These are phyloP conservation scores for Hyparrhenia diplandra DNA, from an alignment of 176 grass and related monocot species.

Conservation along the genomic window DNA sequence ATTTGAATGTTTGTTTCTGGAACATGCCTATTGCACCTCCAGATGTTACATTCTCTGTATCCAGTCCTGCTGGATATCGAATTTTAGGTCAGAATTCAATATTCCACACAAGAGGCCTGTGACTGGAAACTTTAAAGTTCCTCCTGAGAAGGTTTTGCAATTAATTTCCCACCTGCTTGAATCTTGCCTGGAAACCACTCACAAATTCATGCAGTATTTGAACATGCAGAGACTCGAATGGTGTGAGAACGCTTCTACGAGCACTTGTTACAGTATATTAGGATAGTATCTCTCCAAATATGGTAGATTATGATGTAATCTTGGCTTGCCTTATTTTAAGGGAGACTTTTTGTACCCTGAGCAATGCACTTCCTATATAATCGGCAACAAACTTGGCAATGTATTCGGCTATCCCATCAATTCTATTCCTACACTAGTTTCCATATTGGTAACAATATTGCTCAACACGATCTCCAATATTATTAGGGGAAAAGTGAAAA, in stretches of 20 bases:
- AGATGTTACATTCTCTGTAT: background rate
- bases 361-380: background rate
- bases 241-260: background rate
- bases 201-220: background rate
- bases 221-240: background rate
- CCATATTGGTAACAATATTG: background rate
- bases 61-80: background rate
- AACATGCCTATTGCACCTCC: background rate
- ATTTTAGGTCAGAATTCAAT: constrained; percentile 3
- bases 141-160: background rate
- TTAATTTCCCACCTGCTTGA: constrained; percentile 3
- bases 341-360: background rate
- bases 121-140: background rate
- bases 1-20: background rate
- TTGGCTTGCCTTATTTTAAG: background rate
- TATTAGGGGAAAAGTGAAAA: too few species aligned
- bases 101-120: constrained; percentile 15
- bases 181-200: background rate
- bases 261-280: background rate
- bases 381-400: background rate
- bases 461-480: too few species aligned
- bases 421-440: background rate
- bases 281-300: background rate
- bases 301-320: background rate
- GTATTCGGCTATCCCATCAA: background rate